These are phyloP conservation scores for Lipomyces starkeyi DNA, from an alignment of 805 yeast genomes.

Conservation along the genomic window DNA sequence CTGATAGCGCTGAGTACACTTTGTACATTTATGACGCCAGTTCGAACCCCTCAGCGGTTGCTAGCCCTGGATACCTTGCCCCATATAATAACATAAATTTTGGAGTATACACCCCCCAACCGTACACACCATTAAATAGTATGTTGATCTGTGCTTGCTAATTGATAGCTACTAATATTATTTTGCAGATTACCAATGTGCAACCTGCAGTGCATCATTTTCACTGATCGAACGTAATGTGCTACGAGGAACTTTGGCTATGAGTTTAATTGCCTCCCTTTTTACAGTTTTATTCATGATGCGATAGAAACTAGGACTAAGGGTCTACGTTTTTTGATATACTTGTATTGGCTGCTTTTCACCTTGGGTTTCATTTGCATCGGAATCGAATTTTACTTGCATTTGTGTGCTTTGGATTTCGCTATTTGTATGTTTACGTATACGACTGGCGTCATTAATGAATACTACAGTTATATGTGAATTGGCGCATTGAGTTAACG, in stretches of 20 bases:
- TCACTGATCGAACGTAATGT: conserved; percentile 22
- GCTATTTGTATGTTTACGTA: neutral
- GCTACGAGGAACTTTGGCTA: conserved; percentile 14
- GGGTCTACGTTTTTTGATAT: neutral
- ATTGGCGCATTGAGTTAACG: neutral
- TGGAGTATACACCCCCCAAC: conserved; percentile 49
- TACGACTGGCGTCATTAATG: neutral
- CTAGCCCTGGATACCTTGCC: conserved; percentile 48
- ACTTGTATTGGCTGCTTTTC: neutral
- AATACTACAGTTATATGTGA: neutral
- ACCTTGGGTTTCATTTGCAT: neutral
- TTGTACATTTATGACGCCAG: conserved; percentile 48
- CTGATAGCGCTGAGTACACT: conserved; percentile 47
- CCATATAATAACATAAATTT: conserved; percentile 43
- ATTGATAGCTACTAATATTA: neutral
- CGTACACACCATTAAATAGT: conserved; percentile 43
- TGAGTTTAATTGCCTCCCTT: conserved; percentile 16
- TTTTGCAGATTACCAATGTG: conserved; percentile 22
- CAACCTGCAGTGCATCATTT: conserved; percentile 28
- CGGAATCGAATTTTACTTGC: neutral
- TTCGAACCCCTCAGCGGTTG: conserved; percentile 40
- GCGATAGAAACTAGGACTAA: conserved; percentile 5
- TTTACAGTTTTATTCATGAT: conserved; percentile 22
- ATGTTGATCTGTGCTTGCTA: neutral
- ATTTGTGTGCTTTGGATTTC: neutral